Evolutionary conservation across 1,284 basidiomycete genomes (phyloP).

Genomic region (Fomitopsis schrenkii): DNA sequence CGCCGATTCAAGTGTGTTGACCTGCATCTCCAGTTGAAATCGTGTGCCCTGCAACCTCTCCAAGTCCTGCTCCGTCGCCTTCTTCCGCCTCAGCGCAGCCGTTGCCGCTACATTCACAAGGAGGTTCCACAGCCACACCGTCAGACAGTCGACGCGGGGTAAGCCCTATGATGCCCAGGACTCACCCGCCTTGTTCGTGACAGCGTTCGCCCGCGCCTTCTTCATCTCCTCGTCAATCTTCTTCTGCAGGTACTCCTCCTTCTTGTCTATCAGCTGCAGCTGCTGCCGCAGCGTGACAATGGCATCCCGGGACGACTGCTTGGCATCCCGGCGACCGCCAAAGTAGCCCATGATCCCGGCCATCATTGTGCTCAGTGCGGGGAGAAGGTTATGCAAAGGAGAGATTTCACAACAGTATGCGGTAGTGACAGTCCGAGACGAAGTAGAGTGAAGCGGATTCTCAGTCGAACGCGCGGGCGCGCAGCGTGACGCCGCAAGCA

Average conservation of each 20-base stretch:
- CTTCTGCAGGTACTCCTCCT: conserved; percentile 95
- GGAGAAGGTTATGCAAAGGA: neutral
- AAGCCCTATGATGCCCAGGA: neutral
- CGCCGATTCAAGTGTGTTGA: conserved; percentile 96
- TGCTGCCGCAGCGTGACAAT: conserved; percentile 86
- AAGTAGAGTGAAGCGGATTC: conserved; percentile 7
- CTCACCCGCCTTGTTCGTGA: conserved; percentile 88
- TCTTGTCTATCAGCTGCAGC: conserved; percentile 97
- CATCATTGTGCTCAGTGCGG: conserved; percentile 54
- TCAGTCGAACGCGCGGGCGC: neutral
- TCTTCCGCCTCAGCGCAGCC: conserved; percentile 94
- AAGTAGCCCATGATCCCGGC: conserved; percentile 86
- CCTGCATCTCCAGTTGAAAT: conserved; percentile 94
- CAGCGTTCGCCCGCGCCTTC: conserved; percentile 92
- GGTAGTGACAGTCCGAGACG: neutral
- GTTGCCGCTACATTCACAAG: conserved; percentile 59
- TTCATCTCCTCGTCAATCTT: conserved; percentile 94
- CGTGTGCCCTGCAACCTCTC: conserved; percentile 85
- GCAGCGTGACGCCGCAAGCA: conserved; percentile 1
- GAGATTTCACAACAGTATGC: neutral
- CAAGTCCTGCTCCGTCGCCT: conserved; percentile 85
- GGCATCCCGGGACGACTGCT: conserved; percentile 78
- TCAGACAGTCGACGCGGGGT: neutral
- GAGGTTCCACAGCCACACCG: neutral
- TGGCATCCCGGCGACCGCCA: conserved; percentile 72